These are phyloP conservation scores for Claviceps capensis DNA, from an alignment of 2,329 filamentous ascomycete species.

Conservation along the genomic window DNA sequence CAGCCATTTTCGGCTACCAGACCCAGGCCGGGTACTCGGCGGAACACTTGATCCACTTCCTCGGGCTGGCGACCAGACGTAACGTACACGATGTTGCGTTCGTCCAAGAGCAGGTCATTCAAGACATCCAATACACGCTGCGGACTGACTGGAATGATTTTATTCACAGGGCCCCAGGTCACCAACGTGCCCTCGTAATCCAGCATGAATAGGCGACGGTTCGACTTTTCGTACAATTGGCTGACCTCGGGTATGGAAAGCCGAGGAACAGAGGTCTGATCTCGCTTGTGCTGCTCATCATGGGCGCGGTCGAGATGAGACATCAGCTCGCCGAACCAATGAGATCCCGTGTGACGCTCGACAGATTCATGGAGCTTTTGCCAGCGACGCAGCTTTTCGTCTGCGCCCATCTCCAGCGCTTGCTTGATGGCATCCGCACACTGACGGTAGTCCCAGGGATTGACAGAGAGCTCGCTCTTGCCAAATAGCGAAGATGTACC, in stretches of 20 bases:
- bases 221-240: conserved; percentile 50
- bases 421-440: conserved; percentile 75
- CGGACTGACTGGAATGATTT: conserved; percentile 75
- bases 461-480: conserved; percentile 69
- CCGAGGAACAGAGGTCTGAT: conserved; percentile 76
- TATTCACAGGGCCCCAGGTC: conserved; percentile 70
- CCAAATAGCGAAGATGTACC: conserved; percentile 79
- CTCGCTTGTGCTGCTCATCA: conserved; percentile 71
- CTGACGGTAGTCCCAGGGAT: conserved; percentile 88
- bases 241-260: conserved; percentile 55
- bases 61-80: conserved; percentile 85
- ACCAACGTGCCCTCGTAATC: conserved; percentile 92
- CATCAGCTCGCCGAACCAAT: conserved; percentile 72
- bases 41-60: conserved; percentile 78
- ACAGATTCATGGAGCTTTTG: conserved; percentile 58
- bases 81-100: conserved; percentile 76
- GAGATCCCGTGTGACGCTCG: conserved; percentile 65
- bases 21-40: conserved; percentile 67
- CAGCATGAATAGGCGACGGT: conserved; percentile 69
- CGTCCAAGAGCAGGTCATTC: conserved; percentile 67
- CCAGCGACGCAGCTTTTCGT: conserved; percentile 66
- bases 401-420: conserved; percentile 65
- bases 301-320: conserved; percentile 60
- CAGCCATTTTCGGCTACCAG: conserved; percentile 92
- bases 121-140: conserved; percentile 70